Conservation (phyloP, 352 stramenopile species). For the Pythium sp. region DNA sequence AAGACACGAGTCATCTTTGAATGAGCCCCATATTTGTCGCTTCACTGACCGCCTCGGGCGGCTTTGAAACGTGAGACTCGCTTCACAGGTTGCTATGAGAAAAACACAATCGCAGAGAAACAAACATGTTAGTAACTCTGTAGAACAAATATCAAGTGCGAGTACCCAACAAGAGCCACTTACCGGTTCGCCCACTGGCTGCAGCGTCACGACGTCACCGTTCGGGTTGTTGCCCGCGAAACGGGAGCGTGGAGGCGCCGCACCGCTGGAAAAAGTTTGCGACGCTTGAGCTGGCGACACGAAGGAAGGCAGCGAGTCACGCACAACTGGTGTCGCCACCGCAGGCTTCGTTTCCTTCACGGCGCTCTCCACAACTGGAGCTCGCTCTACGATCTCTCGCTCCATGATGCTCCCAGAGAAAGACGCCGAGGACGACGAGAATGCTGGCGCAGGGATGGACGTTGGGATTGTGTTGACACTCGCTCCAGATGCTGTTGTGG, state of each 20-base stretch:
- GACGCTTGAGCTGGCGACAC: not conserved
- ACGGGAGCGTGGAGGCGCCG: conserved; percentile 35
- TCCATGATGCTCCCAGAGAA: conserved; percentile 79
- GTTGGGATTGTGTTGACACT: conserved; percentile 1
- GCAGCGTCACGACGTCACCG: conserved; percentile 61
- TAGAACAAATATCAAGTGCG: not conserved
- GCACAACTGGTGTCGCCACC: conserved; percentile 1
- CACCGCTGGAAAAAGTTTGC: conserved; percentile 10
- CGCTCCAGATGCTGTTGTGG: not conserved
- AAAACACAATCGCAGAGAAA: conserved; percentile 5
- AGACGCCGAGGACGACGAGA: conserved; percentile 39
- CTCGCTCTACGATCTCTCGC: conserved; percentile 36
- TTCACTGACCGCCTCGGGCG: conserved; percentile 25
- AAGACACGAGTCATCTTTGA: not conserved
- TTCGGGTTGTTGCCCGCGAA: conserved; percentile 72
- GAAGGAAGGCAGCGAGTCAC: conserved; percentile 5
- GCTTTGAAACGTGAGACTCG: conserved; percentile 84
- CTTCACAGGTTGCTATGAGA: conserved; percentile 69
- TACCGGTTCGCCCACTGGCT: conserved; percentile 79
- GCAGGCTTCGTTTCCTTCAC: not conserved
- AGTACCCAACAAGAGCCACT: conserved; percentile 9
- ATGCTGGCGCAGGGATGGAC: conserved; percentile 13
- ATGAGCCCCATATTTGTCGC: not conserved
- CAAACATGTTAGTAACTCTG: conserved; percentile 1
- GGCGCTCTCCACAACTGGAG: not conserved